Evolutionary conservation across 1,284 basidiomycete genomes (phyloP), one percentile per base, ranked within the genome.

Genomic region (Fomitopsis pinicola): DNA sequence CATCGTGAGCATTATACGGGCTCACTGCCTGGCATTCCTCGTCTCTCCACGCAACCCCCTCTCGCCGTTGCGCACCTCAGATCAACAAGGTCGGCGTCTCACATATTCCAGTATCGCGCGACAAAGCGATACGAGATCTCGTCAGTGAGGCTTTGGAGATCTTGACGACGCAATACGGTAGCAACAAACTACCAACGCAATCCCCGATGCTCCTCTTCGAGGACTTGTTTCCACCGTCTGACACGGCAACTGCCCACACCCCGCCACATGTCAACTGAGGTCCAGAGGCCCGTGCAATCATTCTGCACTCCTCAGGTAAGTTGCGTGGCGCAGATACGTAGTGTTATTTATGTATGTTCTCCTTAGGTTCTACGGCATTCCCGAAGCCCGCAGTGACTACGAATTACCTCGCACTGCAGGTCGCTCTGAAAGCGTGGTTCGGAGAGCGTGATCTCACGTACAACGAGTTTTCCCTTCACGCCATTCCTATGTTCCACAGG

Each of bases 11-110:
- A 68, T 76, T 15, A 59, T 67, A 48, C 67, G 65, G 15, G 66
- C 69, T 2, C 73, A 73, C 9, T 71, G 63, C 59, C 58, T 59
- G 1, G 66, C 66, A 2, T 78, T 79, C 62, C 71, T 72, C 0
- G 70, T 79, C 28, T 79, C 78, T 0, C 71, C 75, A 0, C 70
- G 78, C 26, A 78, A 79, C 59, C 77, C 1, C 65, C 71, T 17
- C 59, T 66, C 2, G 77, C 74, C 0, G 63, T 78, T 3, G 73
- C 70, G 1, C 68, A 78, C 63, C 68, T 79, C 3, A 64, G n/a
- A n/a, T 78, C 26, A 58, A 58, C 9, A 67, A 69, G 54, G 72
- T 68, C 9, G 63, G 61, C 2, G 68, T 68, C 22, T 52, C 42
- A 0, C 66, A 73, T 48, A 35, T 78, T 9, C 67, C 75, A 26